These are phyloP conservation scores for Ophiostoma ulmi DNA, from an alignment of 2,329 filamentous ascomycete genomes.

Conservation along the genomic window DNA sequence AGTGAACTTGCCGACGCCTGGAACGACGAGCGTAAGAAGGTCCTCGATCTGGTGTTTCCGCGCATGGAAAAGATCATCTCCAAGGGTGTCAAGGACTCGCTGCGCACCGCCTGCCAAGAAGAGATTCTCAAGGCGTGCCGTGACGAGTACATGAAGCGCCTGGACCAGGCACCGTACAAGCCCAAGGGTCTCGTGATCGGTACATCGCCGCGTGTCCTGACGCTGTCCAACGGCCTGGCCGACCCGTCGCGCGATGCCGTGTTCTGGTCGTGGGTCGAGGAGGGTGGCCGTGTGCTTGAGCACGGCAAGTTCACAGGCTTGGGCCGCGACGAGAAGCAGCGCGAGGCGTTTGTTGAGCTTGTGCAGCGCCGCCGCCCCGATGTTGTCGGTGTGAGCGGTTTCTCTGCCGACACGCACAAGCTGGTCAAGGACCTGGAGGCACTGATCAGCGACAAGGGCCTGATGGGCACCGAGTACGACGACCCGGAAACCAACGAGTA, in stretches of 20 bases:
- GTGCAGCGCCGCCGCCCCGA: constrained; percentile 78
- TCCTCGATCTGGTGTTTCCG: constrained; percentile 72
- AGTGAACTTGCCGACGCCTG: constrained; percentile 92
- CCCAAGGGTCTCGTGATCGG: constrained; percentile 88
- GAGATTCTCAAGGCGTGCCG: constrained; percentile 82
- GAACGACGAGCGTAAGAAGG: constrained; percentile 82
- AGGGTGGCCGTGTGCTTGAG: constrained; percentile 83
- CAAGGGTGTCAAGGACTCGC: constrained; percentile 89
- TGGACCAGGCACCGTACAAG: constrained; percentile 95
- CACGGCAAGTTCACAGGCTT: constrained; percentile 83
- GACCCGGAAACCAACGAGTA: constrained; percentile 72
- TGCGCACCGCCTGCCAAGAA: constrained; percentile 91
- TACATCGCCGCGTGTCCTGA: constrained; percentile 78
- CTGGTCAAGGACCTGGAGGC: constrained; percentile 76
- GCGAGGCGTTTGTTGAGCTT: constrained; percentile 68
- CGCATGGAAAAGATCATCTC: constrained; percentile 81
- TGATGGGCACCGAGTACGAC: constrained; percentile 76
- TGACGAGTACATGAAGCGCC: constrained; percentile 79
- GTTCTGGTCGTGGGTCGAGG: constrained; percentile 88
- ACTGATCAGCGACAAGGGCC: constrained; percentile 69
- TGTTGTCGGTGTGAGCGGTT: constrained; percentile 84
- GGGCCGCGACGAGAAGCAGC: constrained; percentile 61
- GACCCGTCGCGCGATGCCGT: constrained; percentile 69
- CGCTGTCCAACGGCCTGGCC: constrained; percentile 80
- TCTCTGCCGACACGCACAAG: constrained; percentile 78